Evolutionary conservation across 768 basidiomycete genomes (phyloP).

Genomic region (Solioccasus polychromus): DNA sequence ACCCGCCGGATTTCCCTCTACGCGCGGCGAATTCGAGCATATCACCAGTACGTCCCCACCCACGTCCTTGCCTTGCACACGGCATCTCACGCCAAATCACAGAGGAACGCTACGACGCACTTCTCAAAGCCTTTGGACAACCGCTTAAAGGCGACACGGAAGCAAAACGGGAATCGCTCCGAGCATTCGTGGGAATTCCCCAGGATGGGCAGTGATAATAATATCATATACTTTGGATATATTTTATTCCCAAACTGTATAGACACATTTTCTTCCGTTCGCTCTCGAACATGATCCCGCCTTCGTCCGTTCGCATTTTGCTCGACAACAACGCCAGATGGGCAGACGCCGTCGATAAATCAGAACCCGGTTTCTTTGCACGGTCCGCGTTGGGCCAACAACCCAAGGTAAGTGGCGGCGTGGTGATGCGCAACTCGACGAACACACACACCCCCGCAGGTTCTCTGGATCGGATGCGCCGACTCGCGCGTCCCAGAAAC

Average conservation of each 20-base stretch:
- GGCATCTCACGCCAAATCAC: background rate
- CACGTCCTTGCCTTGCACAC: no score
- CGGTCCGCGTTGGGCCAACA: slow-evolving; percentile 60
- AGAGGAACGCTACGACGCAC: slow-evolving; percentile 42
- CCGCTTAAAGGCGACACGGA: slow-evolving; percentile 39
- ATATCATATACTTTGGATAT: no score
- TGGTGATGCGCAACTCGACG: no score
- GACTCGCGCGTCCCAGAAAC: slow-evolving; percentile 89
- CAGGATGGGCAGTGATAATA: slow-evolving; percentile 17
- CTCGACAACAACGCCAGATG: slow-evolving; percentile 62
- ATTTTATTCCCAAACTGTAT: no score
- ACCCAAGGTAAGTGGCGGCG: slow-evolving; percentile 51
- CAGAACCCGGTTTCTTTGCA: slow-evolving; percentile 64
- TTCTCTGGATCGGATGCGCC: slow-evolving; percentile 81
- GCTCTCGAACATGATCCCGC: slow-evolving; percentile 4
- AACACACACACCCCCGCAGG: slow-evolving; percentile 36
- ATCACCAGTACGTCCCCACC: slow-evolving; percentile 34
- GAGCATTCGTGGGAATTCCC: slow-evolving; percentile 36
- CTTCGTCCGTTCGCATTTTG: slow-evolving; percentile 20
- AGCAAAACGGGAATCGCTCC: slow-evolving; percentile 38
- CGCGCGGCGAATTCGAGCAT: slow-evolving; percentile 44
- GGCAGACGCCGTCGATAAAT: slow-evolving; percentile 55
- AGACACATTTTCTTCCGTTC: background rate
- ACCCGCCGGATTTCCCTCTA: slow-evolving; percentile 34
- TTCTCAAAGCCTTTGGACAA: slow-evolving; percentile 35